Percentiles rank a stretch among this genome's conserved stretches.
Evolutionary conservation across 495 filamentous ascomycete species (phyloP).

Genomic region (Aspergillus coremiiformis): DNA sequence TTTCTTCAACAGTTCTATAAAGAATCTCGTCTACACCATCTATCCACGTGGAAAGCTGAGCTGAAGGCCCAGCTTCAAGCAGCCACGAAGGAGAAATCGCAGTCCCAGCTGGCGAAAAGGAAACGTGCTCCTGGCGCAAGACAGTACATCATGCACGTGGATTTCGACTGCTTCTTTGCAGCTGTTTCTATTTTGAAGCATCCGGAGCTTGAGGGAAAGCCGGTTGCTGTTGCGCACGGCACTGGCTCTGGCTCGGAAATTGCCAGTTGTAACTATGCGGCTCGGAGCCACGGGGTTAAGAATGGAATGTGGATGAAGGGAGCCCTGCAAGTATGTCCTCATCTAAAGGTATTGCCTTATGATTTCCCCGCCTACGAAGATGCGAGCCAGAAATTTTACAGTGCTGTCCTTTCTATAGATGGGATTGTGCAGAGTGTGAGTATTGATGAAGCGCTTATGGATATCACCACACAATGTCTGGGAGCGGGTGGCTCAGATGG

Average conservation of each 20-base stretch:
- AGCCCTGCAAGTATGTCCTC: slow-evolving; percentile 74
- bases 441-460: slow-evolving; percentile 86
- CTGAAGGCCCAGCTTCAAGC: slow-evolving; percentile 80
- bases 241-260: slow-evolving; percentile 83
- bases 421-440: slow-evolving; percentile 92
- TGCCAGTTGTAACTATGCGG: slow-evolving; percentile 93
- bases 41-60: slow-evolving; percentile 93
- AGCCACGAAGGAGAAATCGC: slow-evolving; percentile 59
- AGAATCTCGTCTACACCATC: slow-evolving; percentile 86
- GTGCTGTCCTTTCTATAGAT: slow-evolving; percentile 67
- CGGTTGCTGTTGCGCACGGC: slow-evolving; percentile 84
- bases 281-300: slow-evolving; percentile 75
- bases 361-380: slow-evolving; percentile 94
- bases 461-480: slow-evolving; percentile 62
- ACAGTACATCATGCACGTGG: slow-evolving; percentile 87
- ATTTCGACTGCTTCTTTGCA: slow-evolving; percentile 97
- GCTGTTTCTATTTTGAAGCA: slow-evolving; percentile 76
- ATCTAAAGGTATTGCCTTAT: slow-evolving; percentile 80
- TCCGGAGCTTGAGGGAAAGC: slow-evolving; percentile 71
- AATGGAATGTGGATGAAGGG: slow-evolving; percentile 99
- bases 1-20: slow-evolving; percentile 92
- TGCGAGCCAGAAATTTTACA: slow-evolving; percentile 81
- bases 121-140: slow-evolving; percentile 53
- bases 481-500: slow-evolving; percentile 61
- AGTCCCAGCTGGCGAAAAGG: slow-evolving; percentile 41